Base-by-base conservation (phyloP, 768 basidiomycete species). In the Vararia minispora region DNA sequence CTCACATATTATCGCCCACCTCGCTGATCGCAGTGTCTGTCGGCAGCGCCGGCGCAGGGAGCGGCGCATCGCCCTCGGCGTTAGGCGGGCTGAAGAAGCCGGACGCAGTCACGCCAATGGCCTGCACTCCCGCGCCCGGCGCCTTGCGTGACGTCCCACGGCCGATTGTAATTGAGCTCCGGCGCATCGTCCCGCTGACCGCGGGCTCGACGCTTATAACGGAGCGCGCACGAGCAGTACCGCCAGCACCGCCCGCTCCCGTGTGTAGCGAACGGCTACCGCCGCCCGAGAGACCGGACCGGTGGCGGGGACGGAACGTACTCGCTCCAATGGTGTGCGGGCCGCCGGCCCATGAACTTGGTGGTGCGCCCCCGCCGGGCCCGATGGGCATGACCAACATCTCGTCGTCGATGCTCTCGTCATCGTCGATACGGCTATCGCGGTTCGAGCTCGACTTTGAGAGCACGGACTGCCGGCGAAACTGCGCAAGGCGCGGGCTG, bases 321-420 rank as follows among this genome's bases (percentile, higher is more conserved):
- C 56, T 29, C 16, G 48, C 42, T 17, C 53, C 53, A 17, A 30
- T 35, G 32, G 29, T 49, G 41, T 39, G 39, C 29, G 30, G 41
- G 13, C 43, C 46, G 13, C 45, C 24, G 30, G 29, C 48, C 63
- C 63, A 66, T 10, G 65, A 59, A 47, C 58, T 66, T 11, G 65
- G 65, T 7, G 66, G 61, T 11, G 33, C 35, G 33, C 43, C 37
- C 5, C 26, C 25, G 18, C 39, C 53, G 17, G 74, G 73, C 1
- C 73, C 79, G 38, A 80, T 66, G 3, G 77, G 74, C 79, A 79
- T 80, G 12, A 79, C 74, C 30, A 80, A 67, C 72, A 81, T 76
- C 25, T 68, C 74, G 51, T 85, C 82, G 47, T 85, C 81, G 32
- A 81, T 72, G 35, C 79, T 77, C 26, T 85, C 84, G 40, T 85